A percentile compares a stretch with the other conserved stretches of the same genome.
Conservation (phyloP, 805 yeast genomes). For the Suhomyces xylopsoci region DNA sequence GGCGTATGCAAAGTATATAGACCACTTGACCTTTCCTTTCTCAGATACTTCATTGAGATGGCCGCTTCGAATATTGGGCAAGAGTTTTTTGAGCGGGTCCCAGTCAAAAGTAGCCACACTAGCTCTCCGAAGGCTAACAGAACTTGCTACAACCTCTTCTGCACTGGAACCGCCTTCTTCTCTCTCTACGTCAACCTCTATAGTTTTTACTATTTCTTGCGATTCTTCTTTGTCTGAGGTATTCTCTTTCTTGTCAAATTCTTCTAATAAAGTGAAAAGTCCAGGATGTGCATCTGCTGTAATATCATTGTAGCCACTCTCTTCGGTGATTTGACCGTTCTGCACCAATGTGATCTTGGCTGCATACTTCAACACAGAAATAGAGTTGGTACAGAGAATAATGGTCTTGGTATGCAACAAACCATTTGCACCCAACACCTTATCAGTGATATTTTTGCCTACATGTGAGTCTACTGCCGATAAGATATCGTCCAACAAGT, state of each 20-base stretch:
- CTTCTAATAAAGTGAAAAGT: constrained; percentile 34
- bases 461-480: constrained; percentile 30
- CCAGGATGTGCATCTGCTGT: constrained; percentile 18
- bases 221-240: background rate
- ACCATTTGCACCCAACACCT: constrained; percentile 22
- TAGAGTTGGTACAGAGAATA: constrained; percentile 26
- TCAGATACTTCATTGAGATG: constrained; percentile 23
- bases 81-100: constrained; percentile 30
- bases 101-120: constrained; percentile 59
- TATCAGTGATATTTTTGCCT: constrained; percentile 23
- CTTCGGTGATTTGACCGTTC: constrained; percentile 18
- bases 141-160: background rate
- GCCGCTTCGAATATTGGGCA: constrained; percentile 35
- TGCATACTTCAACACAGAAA: constrained; percentile 20
- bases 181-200: too few species aligned
- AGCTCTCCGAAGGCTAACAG: constrained; percentile 8
- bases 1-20: constrained; percentile 20
- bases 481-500: constrained; percentile 24
- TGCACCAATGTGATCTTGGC: constrained; percentile 20
- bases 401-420: constrained; percentile 23
- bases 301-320: constrained; percentile 11
- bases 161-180: background rate
- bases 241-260: constrained; percentile 25
- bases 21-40: constrained; percentile 24
- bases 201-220: too few species aligned